Evolutionary conservation across 1,284 basidiomycete species (phyloP).

Genomic region (Naganishia sp.): DNA sequence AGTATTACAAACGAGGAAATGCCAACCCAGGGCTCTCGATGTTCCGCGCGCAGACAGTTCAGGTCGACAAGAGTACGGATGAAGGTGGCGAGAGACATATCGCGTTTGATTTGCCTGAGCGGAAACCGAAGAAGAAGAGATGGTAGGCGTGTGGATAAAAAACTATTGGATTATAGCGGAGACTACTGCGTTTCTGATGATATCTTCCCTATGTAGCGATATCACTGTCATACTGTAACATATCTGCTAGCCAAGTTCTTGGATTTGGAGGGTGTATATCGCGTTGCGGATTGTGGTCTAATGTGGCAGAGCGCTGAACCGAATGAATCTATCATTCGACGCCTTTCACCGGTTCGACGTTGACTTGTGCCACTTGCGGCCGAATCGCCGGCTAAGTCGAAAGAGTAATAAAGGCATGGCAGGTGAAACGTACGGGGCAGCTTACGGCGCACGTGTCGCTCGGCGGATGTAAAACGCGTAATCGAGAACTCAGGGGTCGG

Average conservation of each 20-base stretch:
- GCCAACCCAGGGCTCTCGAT: constrained; percentile 33
- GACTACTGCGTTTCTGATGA: neutral
- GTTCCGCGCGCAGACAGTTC: constrained; percentile 43
- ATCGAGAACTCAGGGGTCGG: too few relatives aligned
- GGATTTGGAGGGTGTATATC: too few relatives aligned
- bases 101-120: constrained; percentile 39
- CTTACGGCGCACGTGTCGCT: too few relatives aligned
- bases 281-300: too few relatives aligned
- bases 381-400: too few relatives aligned
- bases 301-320: too few relatives aligned
- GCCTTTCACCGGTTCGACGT: neutral
- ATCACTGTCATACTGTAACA: constrained; percentile 2
- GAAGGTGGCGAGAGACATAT: constrained; percentile 34
- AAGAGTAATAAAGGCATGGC: too few relatives aligned
- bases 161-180: neutral
- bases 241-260: too few relatives aligned
- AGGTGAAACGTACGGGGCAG: too few relatives aligned
- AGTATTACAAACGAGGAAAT: constrained; percentile 15
- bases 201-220: constrained; percentile 15
- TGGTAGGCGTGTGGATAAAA: neutral
- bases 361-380: neutral
- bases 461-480: too few relatives aligned
- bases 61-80: constrained; percentile 31
- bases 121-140: constrained; percentile 1
- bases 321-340: neutral